Conservation (phyloP, 345 rosid genomes). For the Passiflora organensis region DNA sequence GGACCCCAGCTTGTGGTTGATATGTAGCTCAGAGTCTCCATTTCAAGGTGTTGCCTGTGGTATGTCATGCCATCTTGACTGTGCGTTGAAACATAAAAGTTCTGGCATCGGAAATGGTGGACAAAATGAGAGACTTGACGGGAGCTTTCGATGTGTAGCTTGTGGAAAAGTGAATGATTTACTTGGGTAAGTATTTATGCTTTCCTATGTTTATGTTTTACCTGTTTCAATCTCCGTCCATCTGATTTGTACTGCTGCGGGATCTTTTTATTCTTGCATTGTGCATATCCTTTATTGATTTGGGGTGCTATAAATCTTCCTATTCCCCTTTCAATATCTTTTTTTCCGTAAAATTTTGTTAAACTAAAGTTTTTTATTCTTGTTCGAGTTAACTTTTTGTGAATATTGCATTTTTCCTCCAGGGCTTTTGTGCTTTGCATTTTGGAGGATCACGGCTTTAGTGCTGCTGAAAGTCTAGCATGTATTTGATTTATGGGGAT, state of each 20-base stretch:
- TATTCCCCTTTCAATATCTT: too few species aligned
- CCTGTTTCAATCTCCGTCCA: neutral
- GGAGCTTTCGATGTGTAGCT: constrained; percentile 61
- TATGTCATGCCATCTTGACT: constrained; percentile 83
- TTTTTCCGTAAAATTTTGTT: too few species aligned
- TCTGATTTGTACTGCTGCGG: neutral
- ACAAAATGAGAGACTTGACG: constrained; percentile 48
- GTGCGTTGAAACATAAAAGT: constrained; percentile 64
- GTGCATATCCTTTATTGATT: neutral
- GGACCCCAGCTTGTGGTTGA: constrained; percentile 92
- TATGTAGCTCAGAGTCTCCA: constrained; percentile 68
- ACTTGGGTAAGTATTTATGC: constrained; percentile 52
- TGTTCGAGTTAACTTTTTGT: too few species aligned
- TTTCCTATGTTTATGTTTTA: constrained; percentile 1
- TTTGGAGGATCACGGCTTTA: too few species aligned
- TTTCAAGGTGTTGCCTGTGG: constrained; percentile 65
- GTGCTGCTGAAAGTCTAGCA: too few species aligned
- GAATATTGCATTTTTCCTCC: too few species aligned
- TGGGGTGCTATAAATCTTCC: too few species aligned
- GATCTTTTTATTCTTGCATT: neutral
- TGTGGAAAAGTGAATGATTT: constrained; percentile 82
- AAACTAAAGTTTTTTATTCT: too few species aligned
- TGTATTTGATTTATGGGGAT: too few species aligned
- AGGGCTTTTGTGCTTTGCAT: too few species aligned
- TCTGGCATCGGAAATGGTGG: constrained; percentile 59